These are phyloP conservation scores for Balansia obtecta DNA, from an alignment of 2,329 filamentous ascomycete species.

Conservation along the genomic window DNA sequence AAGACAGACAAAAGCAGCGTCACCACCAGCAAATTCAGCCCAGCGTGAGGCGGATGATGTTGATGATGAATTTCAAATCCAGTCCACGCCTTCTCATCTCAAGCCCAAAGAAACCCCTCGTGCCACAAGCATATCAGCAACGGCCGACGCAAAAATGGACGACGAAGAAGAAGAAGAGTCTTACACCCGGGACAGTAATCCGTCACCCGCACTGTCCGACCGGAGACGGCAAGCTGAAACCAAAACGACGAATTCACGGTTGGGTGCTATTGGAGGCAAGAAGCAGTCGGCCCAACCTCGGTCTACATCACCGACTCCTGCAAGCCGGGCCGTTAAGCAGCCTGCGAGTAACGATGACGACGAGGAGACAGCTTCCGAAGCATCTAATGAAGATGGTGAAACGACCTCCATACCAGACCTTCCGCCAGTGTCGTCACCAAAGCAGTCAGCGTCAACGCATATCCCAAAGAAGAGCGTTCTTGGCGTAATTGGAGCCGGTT, in stretches of 20 bases:
- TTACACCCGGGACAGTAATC: slow-evolving; percentile 9
- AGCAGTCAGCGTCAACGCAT: slow-evolving; percentile 3
- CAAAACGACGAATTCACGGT: slow-evolving; percentile 12
- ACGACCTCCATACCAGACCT: slow-evolving; percentile 13
- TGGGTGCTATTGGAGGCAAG: slow-evolving; percentile 26
- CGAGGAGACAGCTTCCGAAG: slow-evolving; percentile 33
- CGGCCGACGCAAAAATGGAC: slow-evolving; percentile 21
- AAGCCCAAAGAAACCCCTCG: slow-evolving; percentile 13
- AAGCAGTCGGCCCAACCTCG: slow-evolving; percentile 15
- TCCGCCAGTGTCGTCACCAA: slow-evolving; percentile 13
- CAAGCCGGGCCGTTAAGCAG: slow-evolving; percentile 2
- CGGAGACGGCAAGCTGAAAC: slow-evolving; percentile 9
- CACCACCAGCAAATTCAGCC: neutral
- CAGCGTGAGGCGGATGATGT: slow-evolving; percentile 15
- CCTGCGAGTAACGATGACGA: slow-evolving; percentile 15
- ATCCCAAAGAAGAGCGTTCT: slow-evolving; percentile 19
- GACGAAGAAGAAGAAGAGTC: slow-evolving; percentile 20
- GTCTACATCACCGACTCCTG: slow-evolving; percentile 9
- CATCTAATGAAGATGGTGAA: slow-evolving; percentile 20
- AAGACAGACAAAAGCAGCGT: slow-evolving; percentile 5
- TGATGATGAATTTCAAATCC: slow-evolving; percentile 40
- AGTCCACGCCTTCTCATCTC: slow-evolving; percentile 31
- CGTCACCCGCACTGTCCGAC: slow-evolving; percentile 7
- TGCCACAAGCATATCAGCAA: slow-evolving; percentile 6
- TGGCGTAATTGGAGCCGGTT: slow-evolving; percentile 29